These are phyloP conservation scores for Colletotrichum tamarilloi DNA, from an alignment of 2,329 filamentous ascomycete species.

Conservation along the genomic window DNA sequence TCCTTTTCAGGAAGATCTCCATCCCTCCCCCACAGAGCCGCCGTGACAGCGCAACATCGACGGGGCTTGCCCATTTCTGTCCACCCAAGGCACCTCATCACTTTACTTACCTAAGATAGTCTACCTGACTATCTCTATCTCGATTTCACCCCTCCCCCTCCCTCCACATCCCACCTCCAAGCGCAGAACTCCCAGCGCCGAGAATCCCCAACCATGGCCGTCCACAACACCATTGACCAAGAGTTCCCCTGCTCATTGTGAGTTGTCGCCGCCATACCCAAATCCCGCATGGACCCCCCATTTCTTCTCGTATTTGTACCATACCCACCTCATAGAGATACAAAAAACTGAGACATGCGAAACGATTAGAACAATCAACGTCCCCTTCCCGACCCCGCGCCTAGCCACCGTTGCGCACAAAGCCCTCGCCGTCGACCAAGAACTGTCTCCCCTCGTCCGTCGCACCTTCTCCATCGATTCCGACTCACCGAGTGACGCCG, in stretches of 20 bases:
- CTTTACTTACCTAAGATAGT: neutral
- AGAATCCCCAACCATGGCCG: slow-evolving; percentile 49
- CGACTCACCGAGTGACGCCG: slow-evolving; percentile 1
- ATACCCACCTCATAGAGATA: neutral
- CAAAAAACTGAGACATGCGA: slow-evolving; percentile 47
- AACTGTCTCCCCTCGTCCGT: slow-evolving; percentile 86
- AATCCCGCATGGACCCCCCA: slow-evolving; percentile 34
- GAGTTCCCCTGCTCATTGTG: slow-evolving; percentile 74
- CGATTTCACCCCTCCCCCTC: slow-evolving; percentile 2
- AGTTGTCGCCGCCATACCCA: slow-evolving; percentile 43
- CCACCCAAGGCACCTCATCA: neutral
- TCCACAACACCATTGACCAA: slow-evolving; percentile 47
- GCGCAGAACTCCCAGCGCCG: neutral
- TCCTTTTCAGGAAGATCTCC: neutral
- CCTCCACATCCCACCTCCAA: slow-evolving; percentile 1
- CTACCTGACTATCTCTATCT: neutral
- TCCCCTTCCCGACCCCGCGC: slow-evolving; percentile 84
- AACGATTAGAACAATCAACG: slow-evolving; percentile 67
- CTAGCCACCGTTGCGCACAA: slow-evolving; percentile 81
- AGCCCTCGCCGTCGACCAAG: slow-evolving; percentile 85
- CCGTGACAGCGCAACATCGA: neutral
- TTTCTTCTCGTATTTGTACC: neutral
- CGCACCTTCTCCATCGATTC: slow-evolving; percentile 71
- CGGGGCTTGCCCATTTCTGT: slow-evolving; percentile 1
- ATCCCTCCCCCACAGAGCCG: neutral